Evolutionary conservation across 2,329 filamentous ascomycete genomes (phyloP).

Genomic region (Paecilomyces variotii): DNA sequence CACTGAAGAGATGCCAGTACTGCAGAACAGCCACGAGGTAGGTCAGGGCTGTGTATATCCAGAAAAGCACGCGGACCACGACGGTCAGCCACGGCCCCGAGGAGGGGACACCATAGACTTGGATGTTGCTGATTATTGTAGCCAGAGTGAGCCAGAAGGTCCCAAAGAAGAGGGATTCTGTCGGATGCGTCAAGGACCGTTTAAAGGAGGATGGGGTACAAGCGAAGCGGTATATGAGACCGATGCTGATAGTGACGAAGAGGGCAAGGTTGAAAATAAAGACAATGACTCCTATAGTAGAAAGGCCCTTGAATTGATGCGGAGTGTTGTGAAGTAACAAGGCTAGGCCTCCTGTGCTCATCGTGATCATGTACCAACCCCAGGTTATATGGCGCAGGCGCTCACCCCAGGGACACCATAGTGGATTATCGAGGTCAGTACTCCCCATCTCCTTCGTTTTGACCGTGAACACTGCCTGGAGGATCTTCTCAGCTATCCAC

Average conservation of each 20-base stretch:
- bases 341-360: constrained; percentile 64
- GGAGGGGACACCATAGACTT: constrained; percentile 53
- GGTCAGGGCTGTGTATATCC: constrained; percentile 52
- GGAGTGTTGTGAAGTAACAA: constrained; percentile 52
- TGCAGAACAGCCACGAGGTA: constrained; percentile 39
- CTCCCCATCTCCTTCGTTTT: background rate
- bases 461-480: background rate
- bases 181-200: constrained; percentile 50
- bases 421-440: background rate
- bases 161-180: constrained; percentile 63
- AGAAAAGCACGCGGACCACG: constrained; percentile 55
- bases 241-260: constrained; percentile 47
- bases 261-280: constrained; percentile 59
- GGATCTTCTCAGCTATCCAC: background rate
- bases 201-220: constrained; percentile 43
- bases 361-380: constrained; percentile 64
- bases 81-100: constrained; percentile 49
- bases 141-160: constrained; percentile 59
- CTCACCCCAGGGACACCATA: constrained; percentile 3
- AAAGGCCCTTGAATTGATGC: constrained; percentile 54
- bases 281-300: constrained; percentile 55
- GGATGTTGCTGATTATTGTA: constrained; percentile 56
- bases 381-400: constrained; percentile 46
- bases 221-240: constrained; percentile 51
- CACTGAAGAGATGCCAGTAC: constrained; percentile 56